These are phyloP conservation scores for Exserohilum turcica DNA, from an alignment of 2,329 filamentous ascomycete species.

Conservation along the genomic window DNA sequence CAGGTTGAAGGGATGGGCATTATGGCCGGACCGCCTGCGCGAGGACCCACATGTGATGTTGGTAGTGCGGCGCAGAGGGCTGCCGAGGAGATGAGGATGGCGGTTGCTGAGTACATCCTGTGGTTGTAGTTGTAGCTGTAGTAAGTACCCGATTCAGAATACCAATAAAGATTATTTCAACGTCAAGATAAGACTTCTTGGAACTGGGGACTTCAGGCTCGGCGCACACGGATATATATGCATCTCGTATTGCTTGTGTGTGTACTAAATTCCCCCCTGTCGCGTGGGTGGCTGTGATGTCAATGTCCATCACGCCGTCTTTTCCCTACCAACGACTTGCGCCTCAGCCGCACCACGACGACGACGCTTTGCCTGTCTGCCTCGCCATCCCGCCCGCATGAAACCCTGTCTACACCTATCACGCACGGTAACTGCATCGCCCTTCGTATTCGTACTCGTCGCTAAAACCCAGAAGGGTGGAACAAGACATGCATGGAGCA, in stretches of 20 bases:
- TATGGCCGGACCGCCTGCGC: constrained; percentile 45
- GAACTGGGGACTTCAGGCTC: too few relatives aligned
- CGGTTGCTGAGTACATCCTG: constrained; percentile 6
- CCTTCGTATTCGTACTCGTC: constrained; percentile 1
- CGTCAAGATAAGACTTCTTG: background rate
- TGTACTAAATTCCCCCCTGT: background rate
- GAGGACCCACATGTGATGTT: constrained; percentile 8
- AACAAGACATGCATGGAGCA: constrained; percentile 2
- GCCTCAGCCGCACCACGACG: constrained; percentile 22
- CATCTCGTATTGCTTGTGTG: background rate
- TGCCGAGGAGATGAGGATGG: background rate
- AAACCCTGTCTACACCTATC: too few relatives aligned
- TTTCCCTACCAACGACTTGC: constrained; percentile 6
- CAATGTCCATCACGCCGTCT: constrained; percentile 6
- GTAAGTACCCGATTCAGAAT: too few relatives aligned
- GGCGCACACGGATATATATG: constrained; percentile 7
- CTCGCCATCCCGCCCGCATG: too few relatives aligned
- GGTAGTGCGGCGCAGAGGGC: constrained; percentile 10
- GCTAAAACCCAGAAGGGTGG: background rate
- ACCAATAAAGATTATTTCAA: too few relatives aligned
- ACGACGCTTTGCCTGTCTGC: too few relatives aligned
- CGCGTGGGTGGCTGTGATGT: constrained; percentile 7
- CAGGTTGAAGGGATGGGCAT: constrained; percentile 45
- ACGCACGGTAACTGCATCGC: too few relatives aligned
- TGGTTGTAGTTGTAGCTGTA: too few relatives aligned